Base-by-base conservation (phyloP, 192 early-diverging fungal species). In the Backusella australiensis region DNA sequence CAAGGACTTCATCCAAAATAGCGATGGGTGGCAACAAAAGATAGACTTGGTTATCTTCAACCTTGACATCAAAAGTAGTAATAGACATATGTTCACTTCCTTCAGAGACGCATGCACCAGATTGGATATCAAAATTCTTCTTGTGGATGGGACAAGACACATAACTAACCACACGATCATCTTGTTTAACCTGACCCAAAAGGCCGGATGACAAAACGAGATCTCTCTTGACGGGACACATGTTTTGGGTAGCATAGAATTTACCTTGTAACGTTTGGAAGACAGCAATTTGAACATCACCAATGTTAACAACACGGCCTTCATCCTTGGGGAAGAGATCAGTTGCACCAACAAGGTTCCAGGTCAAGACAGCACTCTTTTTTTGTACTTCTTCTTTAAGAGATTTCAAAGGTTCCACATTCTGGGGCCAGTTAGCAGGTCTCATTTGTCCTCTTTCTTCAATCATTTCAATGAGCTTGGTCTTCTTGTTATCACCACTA, bases 181-280 rank as follows among this genome's bases (percentile, higher is more conserved):
- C 77, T 44, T 75, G 75, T 63, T 63, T 63, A 46, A 82, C 77
- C 17, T 67, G 42, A 9, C 92, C 91, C 44, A 93, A 35, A 34
- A 92, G 73, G 9, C 89, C 89, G 4, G 81, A 77, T 17, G 91
- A 84, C 39, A 93, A 83, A 44, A 93, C 90, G 44, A 93, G 81
- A 21, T 92, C 89, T 59, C 91, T 87, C 71, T 92, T 93, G 76
- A 93, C 91, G 34, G 91, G 91, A 67, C 91, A 92, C 91, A 92
- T 92, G 78, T 91, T 91, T 77, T 91, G 90, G 12, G 90, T 91
- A 17, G 91, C 90, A 73, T 90, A 92, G 88, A 88, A 92, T 34
- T 86, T 85, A 26, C 76, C 80, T 9, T 78, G 67, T 70, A 63
- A 63, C 0, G 81, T 77, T 71, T 74, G 80, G 79, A 90, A 93